These are phyloP conservation scores for Artemisia argyi DNA, from an alignment of 129 eudicot genomes.

Conservation along the genomic window DNA sequence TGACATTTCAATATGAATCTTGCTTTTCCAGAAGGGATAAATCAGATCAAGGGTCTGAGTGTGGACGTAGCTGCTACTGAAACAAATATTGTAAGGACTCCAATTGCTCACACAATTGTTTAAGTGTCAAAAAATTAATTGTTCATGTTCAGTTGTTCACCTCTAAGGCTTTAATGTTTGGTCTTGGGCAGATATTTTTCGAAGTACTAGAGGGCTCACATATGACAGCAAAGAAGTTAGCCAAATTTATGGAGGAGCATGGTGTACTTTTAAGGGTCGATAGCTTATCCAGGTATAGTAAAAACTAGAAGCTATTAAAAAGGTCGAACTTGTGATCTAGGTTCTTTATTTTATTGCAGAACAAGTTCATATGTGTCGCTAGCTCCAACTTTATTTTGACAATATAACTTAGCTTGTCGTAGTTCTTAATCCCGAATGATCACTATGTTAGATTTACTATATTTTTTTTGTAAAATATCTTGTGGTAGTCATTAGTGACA, in stretches of 20 bases:
- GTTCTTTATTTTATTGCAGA: too few relatives aligned
- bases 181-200: slow-evolving; percentile 53
- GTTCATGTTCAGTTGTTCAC: too few relatives aligned
- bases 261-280: slow-evolving; percentile 72
- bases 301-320: background rate
- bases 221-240: slow-evolving; percentile 55
- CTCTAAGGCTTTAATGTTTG: slow-evolving; percentile 1
- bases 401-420: too few relatives aligned
- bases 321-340: background rate
- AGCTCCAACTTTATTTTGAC: background rate
- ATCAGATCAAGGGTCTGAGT: slow-evolving; percentile 64
- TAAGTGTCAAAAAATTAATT: too few relatives aligned
- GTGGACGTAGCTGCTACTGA: slow-evolving; percentile 68
- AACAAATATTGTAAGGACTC: slow-evolving; percentile 76
- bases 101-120: background rate
- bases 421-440: too few relatives aligned
- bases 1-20: slow-evolving; percentile 8
- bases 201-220: slow-evolving; percentile 52
- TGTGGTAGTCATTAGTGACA: too few relatives aligned
- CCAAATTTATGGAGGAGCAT: slow-evolving; percentile 61
- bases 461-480: too few relatives aligned
- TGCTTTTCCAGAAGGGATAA: slow-evolving; percentile 62
- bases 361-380: background rate
- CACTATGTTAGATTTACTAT: too few relatives aligned
- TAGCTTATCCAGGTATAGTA: slow-evolving; percentile 61